Base-by-base conservation (phyloP, 1,284 basidiomycete species). In the Ustilago cynodontis region DNA sequence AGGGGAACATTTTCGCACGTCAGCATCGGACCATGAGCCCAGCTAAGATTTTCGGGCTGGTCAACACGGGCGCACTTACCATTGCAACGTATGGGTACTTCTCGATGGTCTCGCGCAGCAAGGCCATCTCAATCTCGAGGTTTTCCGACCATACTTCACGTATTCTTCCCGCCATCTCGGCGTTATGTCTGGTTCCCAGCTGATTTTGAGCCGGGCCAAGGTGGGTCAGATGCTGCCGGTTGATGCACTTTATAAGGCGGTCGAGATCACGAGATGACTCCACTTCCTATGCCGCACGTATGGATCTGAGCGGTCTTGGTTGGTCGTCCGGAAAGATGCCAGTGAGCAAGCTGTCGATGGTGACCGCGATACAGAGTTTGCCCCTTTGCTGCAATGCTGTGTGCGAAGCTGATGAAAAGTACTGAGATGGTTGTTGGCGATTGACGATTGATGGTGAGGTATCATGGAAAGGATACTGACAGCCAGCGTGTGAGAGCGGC, bases 61-160 rank as follows among this genome's bases (percentile, higher is more conserved):
- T 33, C 31, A 11, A 11, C 31, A 11, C 5, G 31, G 31, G 35
- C 5, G 20, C 45, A 72, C 78, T 26, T 47, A 43, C 41, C 94
- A 99, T 96, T 77, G 95, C 94, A 82, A 99, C 91, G 87, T 92
- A 98, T 8, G 95, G 94, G 88, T 95, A 97, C 81, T 91, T 89
- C 79, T 97, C 94, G 77, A 99, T 92, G 61, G 93, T 88, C 57
- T 92, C 91, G 64, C 96, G 91, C 65, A 99, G 91, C 80, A 91
- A 90, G 5, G 90, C 90, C 91, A 99, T 94, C 88, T 98, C 96
- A 45, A 89, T 88, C 75, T 98, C 95, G 77, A 99, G 91, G 87
- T 97, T 98, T 51, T 92, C 92, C 13, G 91, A 91, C 95, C 96
- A 99, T 82, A 99, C 95, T 81, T 97, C 94, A 59, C 80, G 78